Conservation (phyloP, 2,329 filamentous ascomycete genomes). For the Talaromyces atroroseus region DNA sequence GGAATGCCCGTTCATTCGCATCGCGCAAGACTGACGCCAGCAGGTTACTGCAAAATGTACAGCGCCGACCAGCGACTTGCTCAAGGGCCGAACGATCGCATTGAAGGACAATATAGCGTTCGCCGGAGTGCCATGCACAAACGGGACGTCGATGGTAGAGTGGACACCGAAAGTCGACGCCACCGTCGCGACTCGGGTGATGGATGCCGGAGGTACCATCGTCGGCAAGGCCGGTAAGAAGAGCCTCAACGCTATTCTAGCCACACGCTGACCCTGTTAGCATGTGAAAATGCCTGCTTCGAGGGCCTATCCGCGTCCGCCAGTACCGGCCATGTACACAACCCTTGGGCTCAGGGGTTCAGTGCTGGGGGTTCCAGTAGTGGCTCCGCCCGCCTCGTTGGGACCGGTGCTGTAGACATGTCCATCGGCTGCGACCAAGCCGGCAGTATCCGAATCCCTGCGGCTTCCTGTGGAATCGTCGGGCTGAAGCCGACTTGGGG, state of each 20-base stretch:
- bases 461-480: conserved; percentile 29
- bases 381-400: not conserved
- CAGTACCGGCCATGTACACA: not conserved
- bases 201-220: not conserved
- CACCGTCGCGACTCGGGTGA: not conserved
- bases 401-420: not conserved
- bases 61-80: not conserved
- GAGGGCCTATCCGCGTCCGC: not conserved
- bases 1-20: not conserved
- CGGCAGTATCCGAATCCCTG: conserved; percentile 28
- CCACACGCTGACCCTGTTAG: not conserved
- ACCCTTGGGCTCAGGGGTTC: not conserved
- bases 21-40: not conserved
- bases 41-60: conserved; percentile 6
- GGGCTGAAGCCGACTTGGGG: conserved; percentile 28
- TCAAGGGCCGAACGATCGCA: not conserved
- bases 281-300: not conserved
- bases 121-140: not conserved
- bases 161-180: not conserved
- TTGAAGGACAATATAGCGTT: not conserved
- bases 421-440: conserved; percentile 28
- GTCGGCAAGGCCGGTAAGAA: conserved; percentile 1
- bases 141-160: not conserved
- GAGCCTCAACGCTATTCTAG: not conserved
- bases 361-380: not conserved